Conservation (phyloP, 192 early-diverging fungal species). For the Geosiphon pyriformis region DNA sequence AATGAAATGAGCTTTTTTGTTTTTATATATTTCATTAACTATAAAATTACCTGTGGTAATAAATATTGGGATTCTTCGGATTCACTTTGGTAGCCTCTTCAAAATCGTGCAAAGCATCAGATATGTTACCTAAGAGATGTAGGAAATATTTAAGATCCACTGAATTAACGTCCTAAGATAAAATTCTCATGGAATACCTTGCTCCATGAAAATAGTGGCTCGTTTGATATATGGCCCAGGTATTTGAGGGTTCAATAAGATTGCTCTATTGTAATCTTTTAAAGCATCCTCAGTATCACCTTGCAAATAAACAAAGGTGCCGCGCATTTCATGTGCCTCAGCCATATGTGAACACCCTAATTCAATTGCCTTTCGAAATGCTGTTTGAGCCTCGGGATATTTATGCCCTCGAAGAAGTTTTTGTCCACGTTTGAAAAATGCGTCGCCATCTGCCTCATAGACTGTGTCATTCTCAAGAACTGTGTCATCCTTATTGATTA, state of each 20-base stretch:
- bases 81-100: slow-evolving; percentile 62
- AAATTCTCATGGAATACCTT: slow-evolving; percentile 33
- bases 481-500: no score
- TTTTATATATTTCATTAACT: neutral
- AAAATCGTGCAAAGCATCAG: slow-evolving; percentile 60
- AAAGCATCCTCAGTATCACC: slow-evolving; percentile 73
- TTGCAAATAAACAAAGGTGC: slow-evolving; percentile 84
- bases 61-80: slow-evolving; percentile 78
- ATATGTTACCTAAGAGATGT: slow-evolving; percentile 42
- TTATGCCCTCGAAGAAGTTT: slow-evolving; percentile 43
- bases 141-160: neutral
- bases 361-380: slow-evolving; percentile 61
- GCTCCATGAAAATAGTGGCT: slow-evolving; percentile 89
- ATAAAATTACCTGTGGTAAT: slow-evolving; percentile 66
- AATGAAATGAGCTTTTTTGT: slow-evolving; percentile 36
- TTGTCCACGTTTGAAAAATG: slow-evolving; percentile 52
- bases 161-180: neutral
- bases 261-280: slow-evolving; percentile 70
- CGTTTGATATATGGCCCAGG: slow-evolving; percentile 85
- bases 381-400: slow-evolving; percentile 56
- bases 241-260: slow-evolving; percentile 70
- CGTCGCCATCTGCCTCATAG: slow-evolving; percentile 39
- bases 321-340: slow-evolving; percentile 77
- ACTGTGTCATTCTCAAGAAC: slow-evolving; percentile 26
- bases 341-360: slow-evolving; percentile 50